phyloP scores from a whole-genome alignment of 1,284 basidiomycete genomes.

The Puccinia brachypodii region DNA sequence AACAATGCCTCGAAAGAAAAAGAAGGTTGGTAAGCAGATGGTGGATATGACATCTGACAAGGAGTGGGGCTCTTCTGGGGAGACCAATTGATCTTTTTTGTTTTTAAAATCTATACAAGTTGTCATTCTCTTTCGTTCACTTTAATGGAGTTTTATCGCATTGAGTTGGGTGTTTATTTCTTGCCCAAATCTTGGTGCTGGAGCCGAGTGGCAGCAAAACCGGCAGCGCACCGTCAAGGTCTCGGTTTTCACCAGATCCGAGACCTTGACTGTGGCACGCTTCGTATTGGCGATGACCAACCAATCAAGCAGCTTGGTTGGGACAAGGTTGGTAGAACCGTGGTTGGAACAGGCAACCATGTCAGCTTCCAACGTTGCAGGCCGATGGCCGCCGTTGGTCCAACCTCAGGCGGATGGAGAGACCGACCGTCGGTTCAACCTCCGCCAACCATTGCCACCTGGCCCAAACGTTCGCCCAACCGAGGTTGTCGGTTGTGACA shows the following conservation, averaged over 20 bases:
- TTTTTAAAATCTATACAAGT: not conserved
- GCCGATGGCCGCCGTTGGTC: not conserved
- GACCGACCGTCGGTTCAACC: too few relatives aligned
- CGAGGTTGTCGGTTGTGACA: too few relatives aligned
- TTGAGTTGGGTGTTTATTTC: too few relatives aligned
- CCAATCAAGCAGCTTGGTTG: too few relatives aligned
- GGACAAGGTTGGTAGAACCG: not conserved
- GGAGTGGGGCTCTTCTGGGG: not conserved
- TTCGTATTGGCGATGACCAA: too few relatives aligned
- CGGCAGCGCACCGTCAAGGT: not conserved
- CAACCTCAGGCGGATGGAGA: too few relatives aligned
- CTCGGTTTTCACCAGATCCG: not conserved
- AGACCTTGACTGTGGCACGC: not conserved
- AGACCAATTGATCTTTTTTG: not conserved
- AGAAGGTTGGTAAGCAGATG: not conserved
- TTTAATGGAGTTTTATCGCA: not conserved
- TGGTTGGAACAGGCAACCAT: not conserved
- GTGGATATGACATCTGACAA: not conserved
- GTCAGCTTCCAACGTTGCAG: not conserved
- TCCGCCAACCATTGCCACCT: too few relatives aligned
- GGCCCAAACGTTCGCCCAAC: too few relatives aligned
- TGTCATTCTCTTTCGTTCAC: not conserved
- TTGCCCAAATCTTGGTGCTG: too few relatives aligned
- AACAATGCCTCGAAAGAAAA: not conserved
- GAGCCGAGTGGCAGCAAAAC: not conserved